These are phyloP conservation scores for Rhodamnia rubescens DNA, from an alignment of 345 rosid species.

Conservation along the genomic window DNA sequence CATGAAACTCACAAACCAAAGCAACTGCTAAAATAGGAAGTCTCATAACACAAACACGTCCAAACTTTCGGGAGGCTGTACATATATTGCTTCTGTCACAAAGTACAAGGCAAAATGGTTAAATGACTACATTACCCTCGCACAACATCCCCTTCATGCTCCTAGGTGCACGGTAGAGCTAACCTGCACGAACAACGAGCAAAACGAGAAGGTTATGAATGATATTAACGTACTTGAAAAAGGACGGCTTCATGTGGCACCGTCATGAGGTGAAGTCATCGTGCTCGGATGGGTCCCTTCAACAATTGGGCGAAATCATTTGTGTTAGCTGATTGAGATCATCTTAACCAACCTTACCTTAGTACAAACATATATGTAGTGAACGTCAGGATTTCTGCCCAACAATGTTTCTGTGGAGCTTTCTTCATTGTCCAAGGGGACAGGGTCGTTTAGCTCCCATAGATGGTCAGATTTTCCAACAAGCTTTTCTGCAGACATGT, in stretches of 20 bases:
- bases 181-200: not conserved
- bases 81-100: not conserved
- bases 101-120: not conserved
- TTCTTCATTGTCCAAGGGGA: slow-evolving; percentile 49
- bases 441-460: slow-evolving; percentile 49
- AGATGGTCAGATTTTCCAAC: slow-evolving; percentile 29
- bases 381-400: slow-evolving; percentile 66
- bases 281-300: not conserved
- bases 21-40: not conserved
- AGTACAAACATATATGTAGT: slow-evolving; percentile 34
- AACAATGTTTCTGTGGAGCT: slow-evolving; percentile 44
- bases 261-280: not conserved
- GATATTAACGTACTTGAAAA: not conserved
- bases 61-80: not conserved
- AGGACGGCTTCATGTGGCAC: not conserved
- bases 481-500: not conserved
- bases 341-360: slow-evolving; percentile 13
- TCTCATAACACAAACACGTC: not conserved
- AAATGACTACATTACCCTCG: not conserved
- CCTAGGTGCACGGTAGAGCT: not conserved
- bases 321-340: not conserved
- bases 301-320: not conserved
- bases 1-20: not conserved
- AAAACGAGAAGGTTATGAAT: not conserved
- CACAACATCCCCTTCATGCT: not conserved